Base-by-base conservation (phyloP, 176 grass and related monocot genomes). In the Puya raimondii region DNA sequence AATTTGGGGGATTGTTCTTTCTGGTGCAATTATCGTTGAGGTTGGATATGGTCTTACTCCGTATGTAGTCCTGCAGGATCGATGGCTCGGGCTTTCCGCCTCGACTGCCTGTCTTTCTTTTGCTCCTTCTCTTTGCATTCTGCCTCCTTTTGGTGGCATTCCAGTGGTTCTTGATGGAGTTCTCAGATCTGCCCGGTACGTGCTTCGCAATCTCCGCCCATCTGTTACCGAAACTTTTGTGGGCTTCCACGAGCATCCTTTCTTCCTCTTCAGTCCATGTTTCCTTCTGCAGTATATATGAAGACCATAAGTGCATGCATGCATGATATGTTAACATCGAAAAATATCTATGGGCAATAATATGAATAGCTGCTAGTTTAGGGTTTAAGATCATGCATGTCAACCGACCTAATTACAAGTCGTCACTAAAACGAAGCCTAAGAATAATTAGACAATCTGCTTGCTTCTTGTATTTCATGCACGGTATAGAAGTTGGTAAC, bases 91-190 rank as follows among this genome's bases (percentile, higher is more conserved):
- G 42, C 1, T 66, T 42, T 9, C 64, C 26, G 10, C 49, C 72
- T 17, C 78, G 78, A 3, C 33, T 7, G 33, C 74, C 54, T 13
- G 83, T 76, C 69, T 76, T 92, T 70, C 74, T 86, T 47, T 87
- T 92, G 70, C 64, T 88, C 65, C 78, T 56, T 1, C 79, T 85
- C 65, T 70, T 92, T 1, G 86, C 77, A 22, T 74, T 76, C 12
- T 89, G 74, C 65, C 86, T 80, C 12, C 88, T 75, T 15, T 74
- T 81, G 12, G 86, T 96, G 3, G 92, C 89, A 18, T 96, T 96
- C 89, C 89, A 92, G 47, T 90, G 93, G 48, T 96, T 96, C 79
- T 96, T 96, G 59, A 96, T 78, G 11, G 71, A 56, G 66, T 96
- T 96, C 76, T 96, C 86, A 3, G 88, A 85, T 13, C 86, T 68